phyloP scores from a whole-genome alignment of 2,329 filamentous ascomycete genomes.

The Botrytis aclada region DNA sequence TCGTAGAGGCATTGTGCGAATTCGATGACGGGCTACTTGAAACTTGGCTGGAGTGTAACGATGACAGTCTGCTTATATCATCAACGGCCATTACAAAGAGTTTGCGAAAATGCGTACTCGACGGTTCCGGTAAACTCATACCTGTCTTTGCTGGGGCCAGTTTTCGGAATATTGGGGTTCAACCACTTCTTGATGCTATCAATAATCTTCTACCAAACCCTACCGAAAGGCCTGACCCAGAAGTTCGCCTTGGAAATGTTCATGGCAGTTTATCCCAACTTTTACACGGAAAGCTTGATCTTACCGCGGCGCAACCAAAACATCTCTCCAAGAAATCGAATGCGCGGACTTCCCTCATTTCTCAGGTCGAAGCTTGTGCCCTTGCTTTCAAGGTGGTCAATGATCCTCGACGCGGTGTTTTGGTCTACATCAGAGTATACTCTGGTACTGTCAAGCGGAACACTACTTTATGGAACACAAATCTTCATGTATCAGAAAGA shows the following conservation, averaged over 20 bases:
- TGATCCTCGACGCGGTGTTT: slow-evolving; percentile 77
- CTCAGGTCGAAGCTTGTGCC: slow-evolving; percentile 60
- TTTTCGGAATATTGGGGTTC: slow-evolving; percentile 90
- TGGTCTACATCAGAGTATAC: slow-evolving; percentile 92
- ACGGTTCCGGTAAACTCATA: slow-evolving; percentile 68
- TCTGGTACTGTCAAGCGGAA: slow-evolving; percentile 75
- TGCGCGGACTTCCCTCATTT: slow-evolving; percentile 41
- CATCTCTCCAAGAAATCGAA: slow-evolving; percentile 41
- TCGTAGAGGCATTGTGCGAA: slow-evolving; percentile 83
- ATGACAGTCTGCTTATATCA: slow-evolving; percentile 67
- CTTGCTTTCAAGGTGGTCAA: slow-evolving; percentile 91
- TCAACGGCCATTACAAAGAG: slow-evolving; percentile 65
- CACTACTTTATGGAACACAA: slow-evolving; percentile 80
- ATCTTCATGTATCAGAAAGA: slow-evolving; percentile 73
- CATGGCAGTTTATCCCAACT: slow-evolving; percentile 53
- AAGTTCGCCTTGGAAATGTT: slow-evolving; percentile 63
- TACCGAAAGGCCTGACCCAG: slow-evolving; percentile 72
- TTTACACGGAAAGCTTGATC: slow-evolving; percentile 45
- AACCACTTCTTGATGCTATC: slow-evolving; percentile 84
- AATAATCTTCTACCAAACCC: slow-evolving; percentile 85
- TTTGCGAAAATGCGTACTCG: slow-evolving; percentile 68
- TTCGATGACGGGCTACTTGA: slow-evolving; percentile 85
- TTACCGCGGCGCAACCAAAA: slow-evolving; percentile 38
- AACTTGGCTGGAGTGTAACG: slow-evolving; percentile 73
- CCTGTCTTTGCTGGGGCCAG: slow-evolving; percentile 90